Evolutionary conservation across 345 rosid species (phyloP).

Genomic region (Noccaea caerulescens): DNA sequence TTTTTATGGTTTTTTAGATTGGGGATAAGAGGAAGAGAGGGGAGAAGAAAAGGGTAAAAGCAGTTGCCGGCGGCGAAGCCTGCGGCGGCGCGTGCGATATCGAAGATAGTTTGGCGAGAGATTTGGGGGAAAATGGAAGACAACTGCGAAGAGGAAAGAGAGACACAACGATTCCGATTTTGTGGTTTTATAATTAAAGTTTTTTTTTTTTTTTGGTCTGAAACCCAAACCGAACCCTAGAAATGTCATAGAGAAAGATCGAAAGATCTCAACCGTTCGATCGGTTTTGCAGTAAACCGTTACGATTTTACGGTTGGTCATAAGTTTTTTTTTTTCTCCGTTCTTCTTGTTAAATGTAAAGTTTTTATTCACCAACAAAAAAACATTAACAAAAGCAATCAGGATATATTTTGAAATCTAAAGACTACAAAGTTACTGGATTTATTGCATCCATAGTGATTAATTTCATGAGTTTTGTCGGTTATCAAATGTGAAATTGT

Average conservation of each 20-base stretch:
- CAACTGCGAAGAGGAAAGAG: conserved; percentile 30
- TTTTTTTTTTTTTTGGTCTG: background rate
- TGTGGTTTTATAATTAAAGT: background rate
- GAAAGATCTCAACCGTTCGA: conserved; percentile 18
- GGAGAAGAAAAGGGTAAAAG: conserved; percentile 45
- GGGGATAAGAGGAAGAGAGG: conserved; percentile 52
- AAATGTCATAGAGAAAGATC: background rate
- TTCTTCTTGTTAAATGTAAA: too few relatives aligned
- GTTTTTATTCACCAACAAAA: too few relatives aligned
- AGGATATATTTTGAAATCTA: too few relatives aligned
- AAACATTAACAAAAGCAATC: too few relatives aligned
- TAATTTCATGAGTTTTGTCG: too few relatives aligned
- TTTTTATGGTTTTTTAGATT: conserved; percentile 35
- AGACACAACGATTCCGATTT: background rate
- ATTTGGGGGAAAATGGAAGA: conserved; percentile 20
- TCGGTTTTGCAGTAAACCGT: background rate
- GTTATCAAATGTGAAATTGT: too few relatives aligned
- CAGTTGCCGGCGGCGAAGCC: conserved; percentile 58
- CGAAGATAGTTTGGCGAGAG: conserved; percentile 28
- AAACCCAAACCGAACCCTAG: conserved; percentile 9
- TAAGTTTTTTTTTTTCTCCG: too few relatives aligned
- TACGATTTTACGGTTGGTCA: background rate
- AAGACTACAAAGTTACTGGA: too few relatives aligned
- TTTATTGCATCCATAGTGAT: too few relatives aligned
- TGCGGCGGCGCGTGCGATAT: conserved; percentile 57